Conservation (phyloP, 139 green algal genomes). For the Coelastrella sp. region DNA sequence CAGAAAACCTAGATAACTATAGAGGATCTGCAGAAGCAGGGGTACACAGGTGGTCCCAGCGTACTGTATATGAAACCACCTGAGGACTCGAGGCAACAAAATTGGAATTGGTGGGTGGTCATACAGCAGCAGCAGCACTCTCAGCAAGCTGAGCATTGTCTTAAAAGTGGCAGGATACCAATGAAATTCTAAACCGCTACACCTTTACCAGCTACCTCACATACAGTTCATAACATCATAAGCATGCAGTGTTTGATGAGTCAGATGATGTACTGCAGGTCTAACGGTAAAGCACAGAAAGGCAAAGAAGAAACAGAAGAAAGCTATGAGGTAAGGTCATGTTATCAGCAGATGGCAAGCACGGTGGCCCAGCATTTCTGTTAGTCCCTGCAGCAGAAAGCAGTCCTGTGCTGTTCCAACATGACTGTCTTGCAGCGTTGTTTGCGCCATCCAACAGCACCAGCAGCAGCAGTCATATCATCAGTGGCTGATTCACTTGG, state of each 20-base stretch:
- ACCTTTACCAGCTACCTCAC: neutral
- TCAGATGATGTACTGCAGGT: slow-evolving; percentile 6
- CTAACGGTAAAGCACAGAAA: slow-evolving; percentile 35
- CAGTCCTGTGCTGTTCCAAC: no score
- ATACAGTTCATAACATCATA: neutral
- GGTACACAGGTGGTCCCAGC: slow-evolving; percentile 46
- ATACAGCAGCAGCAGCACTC: neutral
- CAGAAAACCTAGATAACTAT: no score
- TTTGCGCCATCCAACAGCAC: no score
- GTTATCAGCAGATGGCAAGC: neutral
- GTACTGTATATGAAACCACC: slow-evolving; percentile 55
- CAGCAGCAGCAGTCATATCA: no score
- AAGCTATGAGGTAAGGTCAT: slow-evolving; percentile 5
- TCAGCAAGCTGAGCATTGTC: neutral
- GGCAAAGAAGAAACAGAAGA: slow-evolving; percentile 35
- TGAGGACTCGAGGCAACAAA: neutral
- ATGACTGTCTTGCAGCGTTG: no score
- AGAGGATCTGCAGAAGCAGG: slow-evolving; percentile 51
- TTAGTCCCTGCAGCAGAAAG: no score
- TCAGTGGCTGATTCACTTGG: no score
- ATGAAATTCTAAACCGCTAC: neutral
- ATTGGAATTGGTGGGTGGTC: slow-evolving; percentile 53
- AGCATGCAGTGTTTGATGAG: neutral
- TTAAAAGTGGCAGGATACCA: neutral
- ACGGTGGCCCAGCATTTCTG: no score